Evolutionary conservation across 2,329 filamentous ascomycete species (phyloP).

Genomic region (Nemania sp.): DNA sequence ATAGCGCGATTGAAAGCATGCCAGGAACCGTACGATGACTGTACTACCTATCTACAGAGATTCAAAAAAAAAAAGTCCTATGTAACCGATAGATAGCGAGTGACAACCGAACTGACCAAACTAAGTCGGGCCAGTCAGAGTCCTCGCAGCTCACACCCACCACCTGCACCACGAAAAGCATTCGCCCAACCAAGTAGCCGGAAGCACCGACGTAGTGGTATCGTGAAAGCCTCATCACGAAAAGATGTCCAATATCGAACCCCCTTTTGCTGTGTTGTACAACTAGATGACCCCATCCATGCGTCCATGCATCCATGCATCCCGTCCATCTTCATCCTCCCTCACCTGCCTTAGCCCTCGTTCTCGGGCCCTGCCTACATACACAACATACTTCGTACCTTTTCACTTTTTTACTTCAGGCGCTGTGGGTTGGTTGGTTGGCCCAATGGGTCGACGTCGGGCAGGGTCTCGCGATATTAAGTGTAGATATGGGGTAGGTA

Average conservation of each 20-base stretch:
- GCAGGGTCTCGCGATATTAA: background rate
- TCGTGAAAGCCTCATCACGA: conserved; percentile 19
- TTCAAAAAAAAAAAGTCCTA: no score
- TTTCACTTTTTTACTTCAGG: background rate
- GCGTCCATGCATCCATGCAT: conserved; percentile 1
- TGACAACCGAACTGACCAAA: conserved; percentile 4
- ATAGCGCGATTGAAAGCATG: conserved; percentile 8
- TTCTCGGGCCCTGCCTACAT: background rate
- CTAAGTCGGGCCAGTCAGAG: conserved; percentile 19
- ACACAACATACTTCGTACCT: no score
- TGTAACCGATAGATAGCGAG: conserved; percentile 16
- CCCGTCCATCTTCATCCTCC: conserved; percentile 13
- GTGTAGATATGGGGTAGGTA: no score
- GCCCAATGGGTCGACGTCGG: conserved; percentile 4
- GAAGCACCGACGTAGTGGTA: conserved; percentile 13
- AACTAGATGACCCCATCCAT: conserved; percentile 9
- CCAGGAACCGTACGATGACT: conserved; percentile 8
- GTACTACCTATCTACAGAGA: background rate
- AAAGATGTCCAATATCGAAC: conserved; percentile 13
- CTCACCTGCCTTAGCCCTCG: background rate
- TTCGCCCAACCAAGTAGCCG: conserved; percentile 15
- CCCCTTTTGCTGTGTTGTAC: conserved; percentile 26
- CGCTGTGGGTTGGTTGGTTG: no score
- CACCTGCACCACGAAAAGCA: conserved; percentile 17
- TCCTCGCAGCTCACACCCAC: conserved; percentile 20